Percentiles rank a stretch among this genome's conserved stretches.
phyloP scores from a whole-genome alignment of 2,329 filamentous ascomycete genomes.

The Keithomyces neogunnii region DNA sequence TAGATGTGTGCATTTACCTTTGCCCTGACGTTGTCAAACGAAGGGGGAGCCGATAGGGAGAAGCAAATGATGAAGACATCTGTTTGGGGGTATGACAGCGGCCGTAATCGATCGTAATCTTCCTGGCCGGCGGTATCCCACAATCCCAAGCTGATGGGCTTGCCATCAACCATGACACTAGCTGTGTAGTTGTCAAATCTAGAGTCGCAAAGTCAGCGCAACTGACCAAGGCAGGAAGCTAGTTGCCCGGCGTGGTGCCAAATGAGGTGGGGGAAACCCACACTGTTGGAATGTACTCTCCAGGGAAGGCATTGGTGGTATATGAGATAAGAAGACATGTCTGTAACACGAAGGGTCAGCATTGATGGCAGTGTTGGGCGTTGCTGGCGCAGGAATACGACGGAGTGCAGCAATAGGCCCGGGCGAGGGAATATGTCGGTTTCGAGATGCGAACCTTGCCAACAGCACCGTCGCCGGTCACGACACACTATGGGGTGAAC shows the following conservation, averaged over 20 bases:
- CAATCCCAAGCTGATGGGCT: conserved; percentile 90
- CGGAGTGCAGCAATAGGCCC: background rate
- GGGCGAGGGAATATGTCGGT: background rate
- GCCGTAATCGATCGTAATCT: conserved; percentile 92
- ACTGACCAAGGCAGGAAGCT: background rate
- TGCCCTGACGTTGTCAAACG: conserved; percentile 97
- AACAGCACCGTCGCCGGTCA: conserved; percentile 98
- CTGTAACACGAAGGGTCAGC: conserved; percentile 34
- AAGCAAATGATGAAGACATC: conserved; percentile 99
- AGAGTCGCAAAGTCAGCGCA: conserved; percentile 9
- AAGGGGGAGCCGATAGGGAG: conserved; percentile 94
- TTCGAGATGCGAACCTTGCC: conserved; percentile 53
- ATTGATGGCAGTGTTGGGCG: background rate
- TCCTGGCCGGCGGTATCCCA: conserved; percentile 99
- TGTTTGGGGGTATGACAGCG: conserved; percentile 94
- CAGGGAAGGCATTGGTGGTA: conserved; percentile 98
- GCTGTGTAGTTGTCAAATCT: conserved; percentile 99
- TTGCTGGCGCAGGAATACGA: background rate
- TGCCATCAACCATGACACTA: conserved; percentile 97
- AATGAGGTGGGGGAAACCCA: conserved; percentile 37
- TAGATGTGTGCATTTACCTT: conserved; percentile 53
- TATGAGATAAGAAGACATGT: conserved; percentile 99
- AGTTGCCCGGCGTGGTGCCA: conserved; percentile 2
- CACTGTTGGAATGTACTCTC: conserved; percentile 99
- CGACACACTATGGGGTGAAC: conserved; percentile 65